Percentiles rank a stretch among this genome's conserved stretches.
These are phyloP conservation scores for Gonapodya prolifera DNA, from an alignment of 192 early-diverging fungal genomes.

Conservation along the genomic window DNA sequence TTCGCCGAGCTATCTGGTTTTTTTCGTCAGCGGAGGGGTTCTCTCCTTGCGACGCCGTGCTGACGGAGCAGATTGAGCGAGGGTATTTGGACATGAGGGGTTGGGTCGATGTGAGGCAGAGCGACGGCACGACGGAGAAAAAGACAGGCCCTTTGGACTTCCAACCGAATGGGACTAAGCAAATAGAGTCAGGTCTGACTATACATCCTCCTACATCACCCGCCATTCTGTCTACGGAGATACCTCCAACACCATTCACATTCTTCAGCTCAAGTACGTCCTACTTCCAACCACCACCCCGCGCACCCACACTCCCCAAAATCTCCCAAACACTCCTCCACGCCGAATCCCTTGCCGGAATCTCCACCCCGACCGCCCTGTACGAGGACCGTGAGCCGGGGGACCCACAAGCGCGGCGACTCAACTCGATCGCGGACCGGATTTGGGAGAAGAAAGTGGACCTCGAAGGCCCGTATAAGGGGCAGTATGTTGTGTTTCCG, in stretches of 20 bases:
- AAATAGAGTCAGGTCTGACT: background rate
- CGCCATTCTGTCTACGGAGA: background rate
- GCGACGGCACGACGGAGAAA: background rate
- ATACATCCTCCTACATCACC: background rate
- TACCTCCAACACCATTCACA: background rate
- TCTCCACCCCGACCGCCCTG: background rate
- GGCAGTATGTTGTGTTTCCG: background rate
- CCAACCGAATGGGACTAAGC: background rate
- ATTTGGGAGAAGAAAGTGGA: background rate
- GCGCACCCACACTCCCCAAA: background rate
- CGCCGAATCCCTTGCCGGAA: background rate
- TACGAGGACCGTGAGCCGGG: background rate
- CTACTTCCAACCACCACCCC: no score
- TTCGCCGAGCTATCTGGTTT: constrained; percentile 3
- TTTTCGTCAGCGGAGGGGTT: background rate
- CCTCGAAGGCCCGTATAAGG: background rate
- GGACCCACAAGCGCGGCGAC: background rate
- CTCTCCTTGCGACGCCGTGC: background rate
- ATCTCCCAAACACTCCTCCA: background rate
- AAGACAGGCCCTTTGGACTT: background rate
- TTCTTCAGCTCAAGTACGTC: background rate
- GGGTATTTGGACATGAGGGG: background rate
- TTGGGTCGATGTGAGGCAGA: background rate
- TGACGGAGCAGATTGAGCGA: background rate
- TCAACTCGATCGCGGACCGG: background rate